Evolutionary conservation across 441 rosid species (phyloP).

Genomic region (Pelargonium cotyledonis): DNA sequence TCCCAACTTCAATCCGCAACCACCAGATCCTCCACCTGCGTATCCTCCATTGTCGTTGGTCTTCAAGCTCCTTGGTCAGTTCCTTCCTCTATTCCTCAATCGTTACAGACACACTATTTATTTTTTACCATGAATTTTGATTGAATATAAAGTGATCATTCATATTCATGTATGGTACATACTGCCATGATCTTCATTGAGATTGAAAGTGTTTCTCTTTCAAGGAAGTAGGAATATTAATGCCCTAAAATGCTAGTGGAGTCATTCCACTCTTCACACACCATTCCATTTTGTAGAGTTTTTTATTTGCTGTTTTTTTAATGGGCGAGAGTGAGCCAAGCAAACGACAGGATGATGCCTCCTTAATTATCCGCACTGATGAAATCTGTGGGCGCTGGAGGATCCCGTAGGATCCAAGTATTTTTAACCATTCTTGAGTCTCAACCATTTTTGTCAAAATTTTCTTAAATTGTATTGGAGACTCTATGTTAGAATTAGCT

Average conservation of each 20-base stretch:
- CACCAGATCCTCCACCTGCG: background rate
- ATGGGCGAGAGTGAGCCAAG: no score
- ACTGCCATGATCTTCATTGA: background rate
- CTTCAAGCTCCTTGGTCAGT: background rate
- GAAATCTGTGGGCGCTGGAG: no score
- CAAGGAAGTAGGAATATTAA: background rate
- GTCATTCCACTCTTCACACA: background rate
- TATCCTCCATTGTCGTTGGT: background rate
- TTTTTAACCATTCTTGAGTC: no score
- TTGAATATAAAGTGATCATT: background rate
- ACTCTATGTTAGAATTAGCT: no score
- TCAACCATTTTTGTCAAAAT: no score
- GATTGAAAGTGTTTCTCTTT: background rate
- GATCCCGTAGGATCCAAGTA: no score
- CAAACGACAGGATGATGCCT: no score
- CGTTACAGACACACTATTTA: no score
- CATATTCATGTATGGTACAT: background rate
- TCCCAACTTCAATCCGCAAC: background rate
- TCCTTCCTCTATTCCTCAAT: background rate
- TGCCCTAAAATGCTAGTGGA: background rate
- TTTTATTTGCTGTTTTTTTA: background rate
- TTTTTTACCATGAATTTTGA: background rate
- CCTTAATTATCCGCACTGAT: no score
- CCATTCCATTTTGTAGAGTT: background rate
- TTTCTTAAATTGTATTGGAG: no score